Percentiles rank a stretch among this genome's conserved stretches.
phyloP scores from a whole-genome alignment of 2,329 filamentous ascomycete species.

The Graphiopsis chlorocephala region DNA sequence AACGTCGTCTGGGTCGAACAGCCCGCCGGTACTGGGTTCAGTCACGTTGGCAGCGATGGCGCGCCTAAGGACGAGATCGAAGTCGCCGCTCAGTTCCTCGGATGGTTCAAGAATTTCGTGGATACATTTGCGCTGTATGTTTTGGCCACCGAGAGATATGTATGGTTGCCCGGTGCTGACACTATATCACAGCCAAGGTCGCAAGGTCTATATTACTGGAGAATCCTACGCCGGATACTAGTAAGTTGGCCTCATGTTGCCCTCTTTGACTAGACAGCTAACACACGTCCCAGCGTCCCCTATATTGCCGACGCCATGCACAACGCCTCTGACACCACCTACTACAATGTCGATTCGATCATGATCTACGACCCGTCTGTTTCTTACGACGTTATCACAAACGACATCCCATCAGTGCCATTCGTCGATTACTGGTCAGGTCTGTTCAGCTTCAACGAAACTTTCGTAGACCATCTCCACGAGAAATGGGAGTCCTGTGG shows the following conservation, averaged over 20 bases:
- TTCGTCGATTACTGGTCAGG: slow-evolving; percentile 61
- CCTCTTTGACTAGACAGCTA: background rate
- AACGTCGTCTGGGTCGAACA: slow-evolving; percentile 48
- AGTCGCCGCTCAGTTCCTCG: slow-evolving; percentile 41
- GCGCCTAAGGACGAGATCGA: slow-evolving; percentile 40
- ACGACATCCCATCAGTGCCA: slow-evolving; percentile 53
- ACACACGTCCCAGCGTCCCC: slow-evolving; percentile 48
- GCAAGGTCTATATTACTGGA: slow-evolving; percentile 64
- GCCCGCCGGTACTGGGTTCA: slow-evolving; percentile 42
- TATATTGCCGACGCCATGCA: slow-evolving; percentile 74
- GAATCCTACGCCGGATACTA: slow-evolving; percentile 44
- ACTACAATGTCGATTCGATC: slow-evolving; percentile 67
- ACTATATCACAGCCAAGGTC: slow-evolving; percentile 40
- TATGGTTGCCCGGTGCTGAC: background rate
- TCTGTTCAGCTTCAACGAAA: slow-evolving; percentile 64
- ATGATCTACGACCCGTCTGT: slow-evolving; percentile 71
- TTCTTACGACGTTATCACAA: slow-evolving; percentile 51
- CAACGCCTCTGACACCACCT: slow-evolving; percentile 61
- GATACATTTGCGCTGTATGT: slow-evolving; percentile 24
- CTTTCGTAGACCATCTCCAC: slow-evolving; percentile 53
- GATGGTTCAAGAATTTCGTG: slow-evolving; percentile 51
- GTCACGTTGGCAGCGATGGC: slow-evolving; percentile 31
- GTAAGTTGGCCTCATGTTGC: background rate
- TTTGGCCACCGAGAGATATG: background rate
- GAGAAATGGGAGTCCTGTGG: slow-evolving; percentile 55